These are phyloP conservation scores for Lactarius sp. DNA, from an alignment of 768 basidiomycete genomes.

Conservation along the genomic window DNA sequence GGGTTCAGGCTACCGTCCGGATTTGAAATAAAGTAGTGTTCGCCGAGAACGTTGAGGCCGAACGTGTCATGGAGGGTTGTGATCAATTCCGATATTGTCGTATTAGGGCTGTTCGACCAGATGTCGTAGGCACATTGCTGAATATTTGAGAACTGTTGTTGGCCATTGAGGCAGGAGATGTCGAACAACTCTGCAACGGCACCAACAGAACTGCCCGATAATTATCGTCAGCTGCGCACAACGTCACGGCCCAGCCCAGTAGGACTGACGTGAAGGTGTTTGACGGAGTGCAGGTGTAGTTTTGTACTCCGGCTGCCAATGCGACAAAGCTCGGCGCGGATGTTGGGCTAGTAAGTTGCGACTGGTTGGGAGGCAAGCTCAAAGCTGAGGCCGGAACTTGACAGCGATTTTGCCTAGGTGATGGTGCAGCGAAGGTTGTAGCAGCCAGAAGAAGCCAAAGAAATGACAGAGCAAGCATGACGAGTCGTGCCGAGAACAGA, in stretches of 20 bases:
- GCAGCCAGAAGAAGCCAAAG: slow-evolving; percentile 3
- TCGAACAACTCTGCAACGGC: slow-evolving; percentile 21
- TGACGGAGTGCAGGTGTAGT: slow-evolving; percentile 6
- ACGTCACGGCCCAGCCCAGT: not conserved
- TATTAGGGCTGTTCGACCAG: not conserved
- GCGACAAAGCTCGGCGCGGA: not conserved
- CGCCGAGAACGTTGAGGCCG: slow-evolving; percentile 2
- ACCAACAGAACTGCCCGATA: slow-evolving; percentile 12
- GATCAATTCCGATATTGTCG: not conserved
- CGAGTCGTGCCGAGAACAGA: not conserved
- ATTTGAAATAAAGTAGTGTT: slow-evolving; percentile 17
- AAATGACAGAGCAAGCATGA: slow-evolving; percentile 1
- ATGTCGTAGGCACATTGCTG: not conserved
- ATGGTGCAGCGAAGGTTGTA: not conserved
- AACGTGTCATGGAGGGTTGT: not conserved
- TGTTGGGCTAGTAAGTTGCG: not conserved
- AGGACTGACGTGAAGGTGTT: slow-evolving; percentile 12
- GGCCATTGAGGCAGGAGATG: slow-evolving; percentile 6
- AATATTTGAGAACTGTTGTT: not conserved
- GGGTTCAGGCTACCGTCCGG: not conserved
- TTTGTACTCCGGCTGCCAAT: slow-evolving; percentile 7
- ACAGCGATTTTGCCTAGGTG: not conserved
- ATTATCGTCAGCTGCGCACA: not conserved
- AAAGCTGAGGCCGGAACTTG: not conserved
- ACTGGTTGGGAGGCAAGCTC: not conserved